These are phyloP conservation scores for Lithocarpus polystachyus DNA, from an alignment of 306 rosid species.

Conservation along the genomic window DNA sequence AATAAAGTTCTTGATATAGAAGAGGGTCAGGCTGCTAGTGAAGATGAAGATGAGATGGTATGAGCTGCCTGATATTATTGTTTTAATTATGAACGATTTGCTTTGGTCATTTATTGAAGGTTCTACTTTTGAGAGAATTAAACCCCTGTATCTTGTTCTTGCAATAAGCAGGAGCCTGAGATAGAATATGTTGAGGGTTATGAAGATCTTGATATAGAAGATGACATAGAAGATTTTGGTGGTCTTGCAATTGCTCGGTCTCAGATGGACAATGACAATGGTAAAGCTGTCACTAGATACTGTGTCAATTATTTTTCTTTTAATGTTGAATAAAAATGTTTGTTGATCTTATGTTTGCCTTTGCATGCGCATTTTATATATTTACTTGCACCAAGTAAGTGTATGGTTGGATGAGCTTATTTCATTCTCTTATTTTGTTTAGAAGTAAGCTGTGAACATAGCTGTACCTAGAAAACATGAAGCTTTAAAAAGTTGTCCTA, in stretches of 20 bases:
- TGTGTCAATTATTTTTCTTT: background rate
- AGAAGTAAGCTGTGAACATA: no score
- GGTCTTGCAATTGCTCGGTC: slow-evolving; percentile 31
- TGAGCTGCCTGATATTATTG: background rate
- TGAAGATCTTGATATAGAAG: slow-evolving; percentile 76
- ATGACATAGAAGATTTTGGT: slow-evolving; percentile 84
- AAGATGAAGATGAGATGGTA: slow-evolving; percentile 68
- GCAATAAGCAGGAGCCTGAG: slow-evolving; percentile 58
- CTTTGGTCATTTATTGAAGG: background rate
- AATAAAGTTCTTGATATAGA: slow-evolving; percentile 47
- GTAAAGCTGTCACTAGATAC: slow-evolving; percentile 22
- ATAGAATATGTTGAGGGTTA: slow-evolving; percentile 73
- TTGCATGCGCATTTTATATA: background rate
- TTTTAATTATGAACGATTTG: background rate
- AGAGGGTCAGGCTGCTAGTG: slow-evolving; percentile 31
- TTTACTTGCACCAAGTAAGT: background rate
- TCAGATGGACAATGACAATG: slow-evolving; percentile 44
- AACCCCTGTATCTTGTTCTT: background rate
- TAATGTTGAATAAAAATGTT: background rate
- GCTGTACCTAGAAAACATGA: no score
- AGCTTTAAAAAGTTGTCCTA: no score
- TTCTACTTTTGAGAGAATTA: background rate
- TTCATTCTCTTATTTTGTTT: no score
- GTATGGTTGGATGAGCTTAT: no score
- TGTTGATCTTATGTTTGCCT: background rate